These are phyloP conservation scores for Rachicladosporium sp. DNA, from an alignment of 2,329 filamentous ascomycete genomes.

Conservation along the genomic window DNA sequence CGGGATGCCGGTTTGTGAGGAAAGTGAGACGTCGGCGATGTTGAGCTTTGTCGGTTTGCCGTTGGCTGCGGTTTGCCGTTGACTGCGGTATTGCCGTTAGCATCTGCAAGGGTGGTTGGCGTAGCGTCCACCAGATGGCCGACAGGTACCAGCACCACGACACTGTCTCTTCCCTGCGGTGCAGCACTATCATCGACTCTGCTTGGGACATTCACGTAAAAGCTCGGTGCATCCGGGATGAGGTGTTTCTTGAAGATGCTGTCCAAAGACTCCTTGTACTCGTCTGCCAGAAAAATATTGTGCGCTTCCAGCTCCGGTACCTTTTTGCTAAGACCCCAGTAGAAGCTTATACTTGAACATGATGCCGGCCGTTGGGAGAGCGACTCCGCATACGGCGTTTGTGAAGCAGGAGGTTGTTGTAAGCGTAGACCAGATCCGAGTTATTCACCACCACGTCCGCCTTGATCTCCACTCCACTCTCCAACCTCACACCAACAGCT, in stretches of 20 bases:
- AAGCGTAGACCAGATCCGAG: conserved; percentile 62
- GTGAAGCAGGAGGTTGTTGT: conserved; percentile 53
- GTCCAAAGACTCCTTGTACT: conserved; percentile 61
- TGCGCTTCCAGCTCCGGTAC: conserved; percentile 56
- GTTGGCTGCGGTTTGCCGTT: not conserved
- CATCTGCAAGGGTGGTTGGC: conserved; percentile 28
- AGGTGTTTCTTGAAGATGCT: conserved; percentile 58
- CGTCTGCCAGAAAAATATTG: conserved; percentile 66
- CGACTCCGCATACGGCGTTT: conserved; percentile 30
- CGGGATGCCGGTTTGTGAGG: conserved; percentile 24
- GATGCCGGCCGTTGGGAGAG: conserved; percentile 44
- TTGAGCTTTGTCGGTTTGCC: conserved; percentile 4
- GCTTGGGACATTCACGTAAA: conserved; percentile 66
- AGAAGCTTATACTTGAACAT: conserved; percentile 64
- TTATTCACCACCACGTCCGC: conserved; percentile 61
- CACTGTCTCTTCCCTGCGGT: conserved; percentile 49
- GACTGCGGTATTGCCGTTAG: too few relatives aligned
- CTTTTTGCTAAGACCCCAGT: conserved; percentile 53
- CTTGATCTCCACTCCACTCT: conserved; percentile 43
- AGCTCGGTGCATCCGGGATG: conserved; percentile 56
- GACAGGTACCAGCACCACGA: conserved; percentile 60
- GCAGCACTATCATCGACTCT: conserved; percentile 56
- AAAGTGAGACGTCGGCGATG: conserved; percentile 13
- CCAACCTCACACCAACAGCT: conserved; percentile 47
- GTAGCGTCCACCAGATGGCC: conserved; percentile 47